Evolutionary conservation across 352 stramenopile genomes (phyloP).

Genomic region (Elongisporangium prolatum): DNA sequence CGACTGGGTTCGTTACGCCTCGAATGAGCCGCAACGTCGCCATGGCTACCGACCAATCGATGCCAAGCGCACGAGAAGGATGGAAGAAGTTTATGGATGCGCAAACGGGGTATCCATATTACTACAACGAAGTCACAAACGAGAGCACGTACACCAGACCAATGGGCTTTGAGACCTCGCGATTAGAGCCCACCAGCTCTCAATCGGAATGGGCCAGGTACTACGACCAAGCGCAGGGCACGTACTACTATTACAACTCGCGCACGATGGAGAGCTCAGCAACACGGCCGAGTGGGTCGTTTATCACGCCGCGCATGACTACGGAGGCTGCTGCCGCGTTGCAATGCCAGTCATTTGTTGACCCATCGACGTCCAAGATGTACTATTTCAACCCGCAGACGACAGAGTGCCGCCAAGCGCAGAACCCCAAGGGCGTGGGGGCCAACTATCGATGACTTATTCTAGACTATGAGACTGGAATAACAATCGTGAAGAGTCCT

Average conservation of each 20-base stretch:
- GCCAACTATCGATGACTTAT: constrained; percentile 1
- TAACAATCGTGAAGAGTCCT: neutral
- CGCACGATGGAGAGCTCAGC: constrained; percentile 38
- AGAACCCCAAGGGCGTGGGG: neutral
- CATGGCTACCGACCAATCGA: constrained; percentile 2
- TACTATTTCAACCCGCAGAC: constrained; percentile 48
- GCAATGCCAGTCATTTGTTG: constrained; percentile 28
- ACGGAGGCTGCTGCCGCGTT: constrained; percentile 4
- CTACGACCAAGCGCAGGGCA: constrained; percentile 40
- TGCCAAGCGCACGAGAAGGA: constrained; percentile 11
- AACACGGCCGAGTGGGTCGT: constrained; percentile 25
- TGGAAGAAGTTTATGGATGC: constrained; percentile 54
- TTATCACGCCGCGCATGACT: constrained; percentile 36
- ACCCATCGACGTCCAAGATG: constrained; percentile 29
- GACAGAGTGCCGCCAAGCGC: constrained; percentile 37
- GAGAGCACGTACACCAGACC: constrained; percentile 61
- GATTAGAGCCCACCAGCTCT: neutral
- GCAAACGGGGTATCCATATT: constrained; percentile 52
- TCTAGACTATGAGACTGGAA: too few relatives aligned
- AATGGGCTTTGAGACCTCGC: constrained; percentile 20
- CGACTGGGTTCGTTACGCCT: constrained; percentile 22
- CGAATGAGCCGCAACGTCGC: constrained; percentile 5
- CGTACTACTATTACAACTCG: constrained; percentile 70
- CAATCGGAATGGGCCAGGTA: constrained; percentile 40
- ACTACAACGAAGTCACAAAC: constrained; percentile 71